Evolutionary conservation across 805 yeast species (phyloP).

Genomic region (Nakazawaea siamensis): DNA sequence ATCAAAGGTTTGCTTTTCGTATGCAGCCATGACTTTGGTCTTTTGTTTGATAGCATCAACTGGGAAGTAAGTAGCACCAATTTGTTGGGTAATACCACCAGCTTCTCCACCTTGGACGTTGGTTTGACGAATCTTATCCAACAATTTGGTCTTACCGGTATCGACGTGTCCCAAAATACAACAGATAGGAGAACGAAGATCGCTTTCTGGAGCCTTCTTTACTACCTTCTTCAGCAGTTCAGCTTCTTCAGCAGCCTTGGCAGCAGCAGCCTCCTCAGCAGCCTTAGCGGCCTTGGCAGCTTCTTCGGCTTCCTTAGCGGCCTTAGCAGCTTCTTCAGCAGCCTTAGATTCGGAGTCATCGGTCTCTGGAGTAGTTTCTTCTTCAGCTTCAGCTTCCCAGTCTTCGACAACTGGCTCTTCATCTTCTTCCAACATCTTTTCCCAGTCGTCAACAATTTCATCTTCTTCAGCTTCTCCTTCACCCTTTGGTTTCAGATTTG

Average conservation of each 20-base stretch:
- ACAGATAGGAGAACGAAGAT: conserved; percentile 97
- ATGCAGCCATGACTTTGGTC: conserved; percentile 83
- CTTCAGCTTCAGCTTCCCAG: conserved; percentile 36
- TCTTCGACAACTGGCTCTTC: conserved; percentile 47
- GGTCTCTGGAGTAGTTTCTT: conserved; percentile 18
- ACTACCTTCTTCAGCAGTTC: conserved; percentile 12
- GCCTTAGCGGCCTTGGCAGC: conserved; percentile 21
- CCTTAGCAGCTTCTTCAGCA: conserved; percentile 16
- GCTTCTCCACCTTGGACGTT: conserved; percentile 99
- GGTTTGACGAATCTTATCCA: conserved; percentile 96
- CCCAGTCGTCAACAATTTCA: conserved; percentile 77
- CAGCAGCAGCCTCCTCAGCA: conserved; percentile 14
- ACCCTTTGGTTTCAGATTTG: conserved; percentile 28
- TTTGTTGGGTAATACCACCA: conserved; percentile 99
- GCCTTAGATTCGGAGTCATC: conserved; percentile 11
- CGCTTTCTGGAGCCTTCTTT: conserved; percentile 30
- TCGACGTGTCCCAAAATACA: conserved; percentile 99
- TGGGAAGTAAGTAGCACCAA: conserved; percentile 99
- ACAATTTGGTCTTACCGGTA: conserved; percentile 96
- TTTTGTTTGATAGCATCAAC: conserved; percentile 87
- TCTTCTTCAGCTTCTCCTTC: conserved; percentile 22
- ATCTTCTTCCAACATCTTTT: conserved; percentile 54
- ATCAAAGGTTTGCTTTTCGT: conserved; percentile 78
- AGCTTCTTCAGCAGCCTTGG: conserved; percentile 12
- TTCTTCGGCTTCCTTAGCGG: conserved; percentile 25